phyloP scores from a whole-genome alignment of 148 eudicot genomes.

The Persicaria maculosa region DNA sequence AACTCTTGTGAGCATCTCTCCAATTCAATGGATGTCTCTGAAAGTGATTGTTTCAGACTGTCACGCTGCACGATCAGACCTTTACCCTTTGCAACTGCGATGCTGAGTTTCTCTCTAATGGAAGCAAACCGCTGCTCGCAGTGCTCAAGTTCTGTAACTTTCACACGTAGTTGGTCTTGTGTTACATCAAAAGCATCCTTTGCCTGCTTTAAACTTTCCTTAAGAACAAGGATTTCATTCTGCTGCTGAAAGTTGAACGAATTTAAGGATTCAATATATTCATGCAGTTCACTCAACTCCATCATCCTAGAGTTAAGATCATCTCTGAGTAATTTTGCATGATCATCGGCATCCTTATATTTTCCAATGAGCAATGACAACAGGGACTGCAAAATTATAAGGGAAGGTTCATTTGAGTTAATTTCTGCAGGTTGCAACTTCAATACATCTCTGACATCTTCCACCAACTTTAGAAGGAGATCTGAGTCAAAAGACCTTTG shows the following conservation, averaged over 20 bases:
- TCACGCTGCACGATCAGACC: slow-evolving; percentile 95
- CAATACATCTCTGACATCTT: slow-evolving; percentile 41
- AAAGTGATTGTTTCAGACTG: slow-evolving; percentile 77
- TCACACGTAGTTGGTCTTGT: slow-evolving; percentile 37
- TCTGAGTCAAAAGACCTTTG: slow-evolving; percentile 36
- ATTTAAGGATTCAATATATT: slow-evolving; percentile 39
- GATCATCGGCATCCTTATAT: slow-evolving; percentile 50
- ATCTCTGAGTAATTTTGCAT: slow-evolving; percentile 25
- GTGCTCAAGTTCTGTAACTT: slow-evolving; percentile 68
- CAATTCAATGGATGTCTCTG: slow-evolving; percentile 67
- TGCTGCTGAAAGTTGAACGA: slow-evolving; percentile 40
- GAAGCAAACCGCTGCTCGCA: slow-evolving; percentile 91
- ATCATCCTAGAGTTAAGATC: slow-evolving; percentile 25
- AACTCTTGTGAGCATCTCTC: slow-evolving; percentile 72
- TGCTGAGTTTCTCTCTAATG: slow-evolving; percentile 82
- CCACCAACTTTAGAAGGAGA: slow-evolving; percentile 49
- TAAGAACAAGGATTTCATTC: slow-evolving; percentile 53
- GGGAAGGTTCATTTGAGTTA: slow-evolving; percentile 33
- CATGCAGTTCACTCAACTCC: slow-evolving; percentile 44
- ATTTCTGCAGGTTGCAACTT: slow-evolving; percentile 31
- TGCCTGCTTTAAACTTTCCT: slow-evolving; percentile 56
- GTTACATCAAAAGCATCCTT: slow-evolving; percentile 32
- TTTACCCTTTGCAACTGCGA: slow-evolving; percentile 97
- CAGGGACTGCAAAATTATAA: slow-evolving; percentile 36
- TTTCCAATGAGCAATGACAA: slow-evolving; percentile 48